Evolutionary conservation across 2,329 filamentous ascomycete genomes (phyloP).

Genomic region (Apiospora hydei): DNA sequence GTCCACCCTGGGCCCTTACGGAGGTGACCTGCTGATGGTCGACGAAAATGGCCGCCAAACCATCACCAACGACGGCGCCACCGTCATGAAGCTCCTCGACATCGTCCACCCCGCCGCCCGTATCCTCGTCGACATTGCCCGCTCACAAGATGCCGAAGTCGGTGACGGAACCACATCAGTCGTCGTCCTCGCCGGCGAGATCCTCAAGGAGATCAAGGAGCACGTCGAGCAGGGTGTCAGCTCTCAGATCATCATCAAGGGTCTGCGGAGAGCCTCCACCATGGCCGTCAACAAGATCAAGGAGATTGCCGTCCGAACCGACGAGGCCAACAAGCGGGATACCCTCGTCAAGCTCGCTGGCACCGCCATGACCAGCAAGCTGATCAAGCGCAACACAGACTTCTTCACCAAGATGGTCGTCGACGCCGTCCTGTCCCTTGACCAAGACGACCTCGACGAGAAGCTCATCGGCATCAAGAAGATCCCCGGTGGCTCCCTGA

Average conservation of each 20-base stretch:
- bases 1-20: conserved; percentile 94
- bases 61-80: conserved; percentile 98
- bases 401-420: conserved; percentile 99
- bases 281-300: conserved; percentile 99
- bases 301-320: conserved; percentile 90
- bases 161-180: conserved; percentile 98
- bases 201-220: conserved; percentile 95
- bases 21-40: conserved; percentile 93
- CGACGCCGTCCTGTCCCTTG: conserved; percentile 91
- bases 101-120: conserved; percentile 97
- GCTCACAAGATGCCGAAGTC: conserved; percentile 98
- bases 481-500: conserved; percentile 93
- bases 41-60: conserved; percentile 96
- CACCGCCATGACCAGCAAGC: conserved; percentile 99
- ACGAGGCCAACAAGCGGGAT: conserved; percentile 83
- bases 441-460: conserved; percentile 97
- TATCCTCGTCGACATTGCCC: conserved; percentile 96
- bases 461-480: conserved; percentile 99
- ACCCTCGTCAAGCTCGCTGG: conserved; percentile 88
- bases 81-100: conserved; percentile 99
- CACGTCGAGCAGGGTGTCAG: conserved; percentile 96
- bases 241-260: conserved; percentile 97
- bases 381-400: conserved; percentile 94
- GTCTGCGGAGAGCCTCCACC: conserved; percentile 81
- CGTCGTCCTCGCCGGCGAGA: conserved; percentile 95